Evolutionary conservation across 495 filamentous ascomycete genomes (phyloP), one percentile per base, ranked within the genome.

Genomic region (Penicillium subrubescens): DNA sequence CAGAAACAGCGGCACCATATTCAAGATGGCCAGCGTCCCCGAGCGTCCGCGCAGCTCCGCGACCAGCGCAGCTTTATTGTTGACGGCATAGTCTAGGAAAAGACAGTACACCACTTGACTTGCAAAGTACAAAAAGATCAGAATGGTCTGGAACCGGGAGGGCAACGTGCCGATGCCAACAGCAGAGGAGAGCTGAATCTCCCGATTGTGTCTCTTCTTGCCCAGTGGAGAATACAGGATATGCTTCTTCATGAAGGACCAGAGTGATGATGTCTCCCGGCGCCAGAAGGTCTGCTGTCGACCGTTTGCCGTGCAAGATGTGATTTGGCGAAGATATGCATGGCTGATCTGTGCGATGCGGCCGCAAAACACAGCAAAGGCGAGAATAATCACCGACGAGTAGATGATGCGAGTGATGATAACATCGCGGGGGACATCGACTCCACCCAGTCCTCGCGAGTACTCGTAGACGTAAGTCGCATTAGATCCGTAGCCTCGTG

Each of bases 1-100:
- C 59, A 98, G 80, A 66, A 99, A 86, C 23, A 97, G 83, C 7
- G 93, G 92, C n/a, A 97, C 84, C 89, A 98, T 90, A 75, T 96
- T 99, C 63, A 96, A 85, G 27, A 89, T 81, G 1, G 94, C 86
- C 64, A 99, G 83, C 44, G 88, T 88, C 50, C 95, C 95, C 23
- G 90, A 91, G 51, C 95, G 89, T 44, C 94, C 94, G 62, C 95
- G 89, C 31, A 97, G 75, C 56, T 91, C 86, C 14, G 83, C 88
- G 15, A 91, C 70, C 55, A 89, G 79, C 1, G 82, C 79, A 17
- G 77, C 68, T 33, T 78, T 81, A 23, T 81, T 70, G 54, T 78
- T 78, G 34, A 68, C 72, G 59, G 80, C 88, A 62, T 90, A 86
- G 66, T 96, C 89, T 67, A 89, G 82, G n/a, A 89, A 81, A 57